Percentiles rank a stretch among this genome's conserved stretches.
Evolutionary conservation across 176 grass and related monocot genomes (phyloP).

Genomic region (Musa schizocarpa): DNA sequence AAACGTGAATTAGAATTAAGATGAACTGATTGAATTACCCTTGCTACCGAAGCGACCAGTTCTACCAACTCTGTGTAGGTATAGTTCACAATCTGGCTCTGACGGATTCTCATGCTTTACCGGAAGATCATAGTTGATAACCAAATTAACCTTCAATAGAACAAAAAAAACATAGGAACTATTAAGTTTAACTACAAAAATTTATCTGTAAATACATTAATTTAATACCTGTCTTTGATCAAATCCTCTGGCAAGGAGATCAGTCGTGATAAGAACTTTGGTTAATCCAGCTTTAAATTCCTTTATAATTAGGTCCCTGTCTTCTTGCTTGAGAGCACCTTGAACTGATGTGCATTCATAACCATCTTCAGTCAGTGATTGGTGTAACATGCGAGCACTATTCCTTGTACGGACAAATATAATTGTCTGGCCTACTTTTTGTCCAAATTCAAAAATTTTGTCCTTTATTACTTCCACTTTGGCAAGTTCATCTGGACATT

Average conservation of each 20-base stretch:
- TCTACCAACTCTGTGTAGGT: constrained; percentile 95
- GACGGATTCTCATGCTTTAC: constrained; percentile 48
- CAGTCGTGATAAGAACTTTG: constrained; percentile 85
- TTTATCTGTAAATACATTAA: not conserved
- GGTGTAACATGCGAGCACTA: constrained; percentile 70
- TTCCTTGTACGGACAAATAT: constrained; percentile 71
- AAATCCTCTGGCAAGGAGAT: constrained; percentile 86
- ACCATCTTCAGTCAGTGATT: constrained; percentile 57
- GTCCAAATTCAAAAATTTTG: constrained; percentile 89
- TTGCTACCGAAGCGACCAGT: constrained; percentile 92
- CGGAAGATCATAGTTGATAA: constrained; percentile 93
- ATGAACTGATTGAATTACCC: constrained; percentile 32
- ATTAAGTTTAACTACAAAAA: not conserved
- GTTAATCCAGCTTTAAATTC: constrained; percentile 92
- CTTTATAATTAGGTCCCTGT: constrained; percentile 75
- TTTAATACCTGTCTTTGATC: constrained; percentile 85
- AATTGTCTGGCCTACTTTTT: constrained; percentile 91
- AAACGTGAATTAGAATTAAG: too few relatives aligned
- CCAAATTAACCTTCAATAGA: constrained; percentile 69
- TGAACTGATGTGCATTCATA: constrained; percentile 90
- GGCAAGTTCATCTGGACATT: constrained; percentile 57
- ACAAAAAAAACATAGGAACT: constrained; percentile 13
- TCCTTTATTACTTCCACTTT: constrained; percentile 90
- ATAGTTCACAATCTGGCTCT: constrained; percentile 85
- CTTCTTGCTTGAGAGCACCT: constrained; percentile 74